Conservation (phyloP, 2,329 filamentous ascomycete genomes). For the Colletotrichum sp. region DNA sequence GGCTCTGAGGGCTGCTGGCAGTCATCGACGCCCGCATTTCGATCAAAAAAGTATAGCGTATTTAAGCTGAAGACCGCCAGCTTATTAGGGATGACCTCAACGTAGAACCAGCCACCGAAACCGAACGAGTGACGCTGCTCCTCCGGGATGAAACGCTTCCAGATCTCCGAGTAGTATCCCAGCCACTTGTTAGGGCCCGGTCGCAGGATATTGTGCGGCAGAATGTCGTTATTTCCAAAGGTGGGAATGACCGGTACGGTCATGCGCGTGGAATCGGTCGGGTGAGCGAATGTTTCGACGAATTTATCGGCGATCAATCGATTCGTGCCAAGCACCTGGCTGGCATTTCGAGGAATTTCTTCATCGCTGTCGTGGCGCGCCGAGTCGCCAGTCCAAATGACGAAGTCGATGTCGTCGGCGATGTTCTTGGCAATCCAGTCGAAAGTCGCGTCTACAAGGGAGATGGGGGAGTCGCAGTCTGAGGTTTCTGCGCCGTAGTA, state of each 20-base stretch:
- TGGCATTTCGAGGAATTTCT: constrained; percentile 73
- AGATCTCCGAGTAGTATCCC: constrained; percentile 76
- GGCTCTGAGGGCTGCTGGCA: constrained; percentile 81
- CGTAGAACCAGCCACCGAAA: constrained; percentile 92
- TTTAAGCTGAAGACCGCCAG: constrained; percentile 94
- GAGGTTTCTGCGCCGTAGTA: constrained; percentile 84
- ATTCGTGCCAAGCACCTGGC: constrained; percentile 82
- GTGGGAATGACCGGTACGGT: constrained; percentile 85
- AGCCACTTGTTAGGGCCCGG: constrained; percentile 90
- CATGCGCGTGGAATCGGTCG: constrained; percentile 61
- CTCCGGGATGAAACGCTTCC: constrained; percentile 88
- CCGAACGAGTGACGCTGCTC: constrained; percentile 90
- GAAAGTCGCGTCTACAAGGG: constrained; percentile 87
- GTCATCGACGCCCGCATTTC: constrained; percentile 92
- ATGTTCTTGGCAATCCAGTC: constrained; percentile 84
- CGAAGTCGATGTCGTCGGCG: constrained; percentile 82
- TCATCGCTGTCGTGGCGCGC: constrained; percentile 91
- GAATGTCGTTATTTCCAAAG: constrained; percentile 96
- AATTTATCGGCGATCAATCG: constrained; percentile 78
- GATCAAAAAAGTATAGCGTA: constrained; percentile 94
- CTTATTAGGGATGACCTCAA: constrained; percentile 86
- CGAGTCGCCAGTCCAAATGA: constrained; percentile 92
- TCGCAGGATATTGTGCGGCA: constrained; percentile 93
- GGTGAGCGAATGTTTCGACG: constrained; percentile 70
- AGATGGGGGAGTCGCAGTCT: constrained; percentile 84